These are phyloP conservation scores for Pleurotus sapidus DNA, from an alignment of 768 basidiomycete genomes.

Conservation along the genomic window DNA sequence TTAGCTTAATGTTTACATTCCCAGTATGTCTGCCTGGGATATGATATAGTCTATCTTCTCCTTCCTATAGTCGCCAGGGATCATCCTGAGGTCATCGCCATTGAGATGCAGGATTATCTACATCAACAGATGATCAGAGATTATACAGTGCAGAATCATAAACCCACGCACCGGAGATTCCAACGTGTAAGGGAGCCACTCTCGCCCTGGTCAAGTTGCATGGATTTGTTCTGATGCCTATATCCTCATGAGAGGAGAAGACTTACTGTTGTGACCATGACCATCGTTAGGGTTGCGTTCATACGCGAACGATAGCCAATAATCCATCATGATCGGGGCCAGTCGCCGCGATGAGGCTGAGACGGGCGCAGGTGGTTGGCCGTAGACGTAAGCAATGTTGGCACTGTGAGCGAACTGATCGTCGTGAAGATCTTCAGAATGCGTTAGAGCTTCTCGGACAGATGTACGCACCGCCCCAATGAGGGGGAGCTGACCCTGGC, in stretches of 20 bases:
- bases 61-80: background rate
- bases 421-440: background rate
- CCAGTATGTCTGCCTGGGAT: background rate
- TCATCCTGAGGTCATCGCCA: background rate
- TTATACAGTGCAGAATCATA: background rate
- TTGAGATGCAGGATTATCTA: background rate
- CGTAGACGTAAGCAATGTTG: conserved; percentile 28
- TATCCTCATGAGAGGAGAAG: no score
- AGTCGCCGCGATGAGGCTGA: conserved; percentile 15
- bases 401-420: conserved; percentile 25
- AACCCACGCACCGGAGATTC: background rate
- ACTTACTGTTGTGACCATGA: conserved; percentile 28
- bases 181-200: background rate
- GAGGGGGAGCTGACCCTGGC: background rate
- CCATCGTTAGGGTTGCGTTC: conserved; percentile 42
- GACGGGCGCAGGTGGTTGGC: conserved; percentile 4
- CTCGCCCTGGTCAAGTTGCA: background rate
- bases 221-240: background rate
- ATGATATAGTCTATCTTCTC: background rate
- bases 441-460: background rate
- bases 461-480: background rate
- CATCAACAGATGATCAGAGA: background rate
- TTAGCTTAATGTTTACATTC: no score
- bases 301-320: conserved; percentile 46
- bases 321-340: conserved; percentile 38